A percentile compares a stretch with the other conserved stretches of the same genome.
Evolutionary conservation across 176 grass and related monocot species (phyloP).

Genomic region (Canna indica): DNA sequence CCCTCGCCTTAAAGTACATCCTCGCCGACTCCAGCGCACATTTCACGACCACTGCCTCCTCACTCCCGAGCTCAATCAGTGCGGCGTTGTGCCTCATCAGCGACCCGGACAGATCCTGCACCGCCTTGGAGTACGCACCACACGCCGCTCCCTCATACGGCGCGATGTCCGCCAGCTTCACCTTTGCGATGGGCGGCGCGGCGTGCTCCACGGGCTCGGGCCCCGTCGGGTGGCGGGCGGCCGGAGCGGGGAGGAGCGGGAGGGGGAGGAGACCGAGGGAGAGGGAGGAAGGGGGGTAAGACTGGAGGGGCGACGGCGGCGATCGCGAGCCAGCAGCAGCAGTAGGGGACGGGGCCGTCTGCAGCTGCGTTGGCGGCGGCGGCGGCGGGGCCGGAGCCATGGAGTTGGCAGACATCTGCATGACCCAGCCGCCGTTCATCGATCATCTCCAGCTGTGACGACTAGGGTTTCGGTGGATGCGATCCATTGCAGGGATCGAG

Average conservation of each 20-base stretch:
- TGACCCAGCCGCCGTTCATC: slow-evolving; percentile 12
- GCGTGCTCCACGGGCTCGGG: neutral
- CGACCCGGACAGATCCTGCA: slow-evolving; percentile 39
- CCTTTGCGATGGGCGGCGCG: slow-evolving; percentile 25
- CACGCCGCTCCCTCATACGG: slow-evolving; percentile 44
- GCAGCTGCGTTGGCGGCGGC: slow-evolving; percentile 20
- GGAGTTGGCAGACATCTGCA: slow-evolving; percentile 11
- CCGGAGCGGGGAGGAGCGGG: neutral
- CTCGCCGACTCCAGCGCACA: slow-evolving; percentile 63
- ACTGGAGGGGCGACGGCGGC: neutral
- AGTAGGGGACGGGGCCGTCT: slow-evolving; percentile 18
- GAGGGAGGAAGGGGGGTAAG: slow-evolving; percentile 1
- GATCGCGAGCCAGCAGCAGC: neutral
- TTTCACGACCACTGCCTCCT: slow-evolving; percentile 40
- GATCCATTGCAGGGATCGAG: neutral
- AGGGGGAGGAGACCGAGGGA: slow-evolving; percentile 3
- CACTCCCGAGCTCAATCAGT: slow-evolving; percentile 38
- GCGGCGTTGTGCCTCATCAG: slow-evolving; percentile 54
- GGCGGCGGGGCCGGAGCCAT: slow-evolving; percentile 3
- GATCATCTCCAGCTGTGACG: neutral
- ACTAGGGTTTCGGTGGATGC: neutral
- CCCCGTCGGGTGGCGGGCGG: neutral
- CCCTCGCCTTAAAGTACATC: slow-evolving; percentile 40
- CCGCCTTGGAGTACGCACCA: slow-evolving; percentile 24
- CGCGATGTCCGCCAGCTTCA: slow-evolving; percentile 44